Evolutionary conservation across 495 filamentous ascomycete species (phyloP), one percentile per base, ranked within the genome.

Genomic region (Penicillium roqueforti): DNA sequence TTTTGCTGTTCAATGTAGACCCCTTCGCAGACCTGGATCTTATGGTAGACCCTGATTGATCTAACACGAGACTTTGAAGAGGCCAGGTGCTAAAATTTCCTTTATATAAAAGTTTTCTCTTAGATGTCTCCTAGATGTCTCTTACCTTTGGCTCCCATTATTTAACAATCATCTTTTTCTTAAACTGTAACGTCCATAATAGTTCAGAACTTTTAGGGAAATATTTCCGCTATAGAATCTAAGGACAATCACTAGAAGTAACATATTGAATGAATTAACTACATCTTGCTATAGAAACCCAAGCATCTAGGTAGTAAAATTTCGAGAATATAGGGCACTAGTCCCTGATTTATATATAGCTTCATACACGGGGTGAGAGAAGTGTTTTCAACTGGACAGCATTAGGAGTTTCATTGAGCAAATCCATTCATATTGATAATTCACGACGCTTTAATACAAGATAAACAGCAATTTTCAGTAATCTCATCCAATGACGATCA

Each of bases 371-470:
- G 42, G 42, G 20, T 29, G 25, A 28, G 42, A 19, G 25, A 18
- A 45, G 42, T 45, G 6, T 45, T 45, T 19, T 18, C n/a, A 45
- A n/a, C 42, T 45, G 26, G 25, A 31, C 25, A 45, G 42, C 42
- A 45, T 45, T 45, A 45, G 42, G 25, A 45, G 42, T 45, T 45
- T 45, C 43, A 46, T 32, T 7, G 20, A 46, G 43, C 26, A 45
- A 31, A 45, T 45, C 25, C 14, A 47, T 47, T 13, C 16, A 32
- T 11, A 45, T 45, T 6, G 42, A 45, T 29, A 19, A 10, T 45
- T 31, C 26, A 45, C 26, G 43, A 20, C n/a, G 3, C 6, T 34
- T 14, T 34, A 31, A 47, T 34, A 18, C 44, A 31, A 34, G 19
- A 47, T 47, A 36, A 47, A 47, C 44, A 45, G 3, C 7, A 31